phyloP scores from a whole-genome alignment of 23 red algal genomes.

The Cyanidium caldarium region DNA sequence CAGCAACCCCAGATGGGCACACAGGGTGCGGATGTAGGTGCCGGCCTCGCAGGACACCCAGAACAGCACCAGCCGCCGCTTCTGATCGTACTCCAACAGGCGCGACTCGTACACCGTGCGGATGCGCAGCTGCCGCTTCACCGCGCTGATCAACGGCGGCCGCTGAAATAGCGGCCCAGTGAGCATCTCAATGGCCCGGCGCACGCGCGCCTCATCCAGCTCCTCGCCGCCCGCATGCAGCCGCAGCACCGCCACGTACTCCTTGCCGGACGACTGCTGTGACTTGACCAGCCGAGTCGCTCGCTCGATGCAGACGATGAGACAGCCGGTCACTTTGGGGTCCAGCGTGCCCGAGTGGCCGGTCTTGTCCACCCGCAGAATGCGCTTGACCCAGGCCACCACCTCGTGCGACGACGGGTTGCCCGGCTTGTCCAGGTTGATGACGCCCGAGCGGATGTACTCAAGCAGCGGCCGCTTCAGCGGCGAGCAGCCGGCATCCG shows the following conservation, averaged over 20 bases:
- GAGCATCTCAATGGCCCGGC: conserved; percentile 64
- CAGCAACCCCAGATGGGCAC: conserved; percentile 69
- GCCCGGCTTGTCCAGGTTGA: conserved; percentile 92
- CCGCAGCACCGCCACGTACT: conserved; percentile 77
- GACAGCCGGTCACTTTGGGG: conserved; percentile 92
- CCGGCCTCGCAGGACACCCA: conserved; percentile 93
- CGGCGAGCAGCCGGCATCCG: conserved; percentile 47
- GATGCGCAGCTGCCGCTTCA: conserved; percentile 89
- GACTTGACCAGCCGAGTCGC: conserved; percentile 91
- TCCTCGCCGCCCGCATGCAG: conserved; percentile 59
- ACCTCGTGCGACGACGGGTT: conserved; percentile 97
- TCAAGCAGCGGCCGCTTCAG: conserved; percentile 66
- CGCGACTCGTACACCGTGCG: conserved; percentile 79
- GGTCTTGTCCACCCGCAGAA: conserved; percentile 86
- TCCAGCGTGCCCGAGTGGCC: conserved; percentile 94
- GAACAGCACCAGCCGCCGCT: conserved; percentile 45
- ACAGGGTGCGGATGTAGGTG: conserved; percentile 92
- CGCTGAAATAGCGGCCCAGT: conserved; percentile 90
- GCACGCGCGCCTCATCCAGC: conserved; percentile 28
- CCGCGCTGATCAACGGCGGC: conserved; percentile 88
- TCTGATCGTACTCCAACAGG: conserved; percentile 72
- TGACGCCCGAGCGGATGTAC: conserved; percentile 79
- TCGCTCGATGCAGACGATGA: conserved; percentile 95
- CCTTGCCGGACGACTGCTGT: conserved; percentile 88
- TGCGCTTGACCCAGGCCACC: conserved; percentile 95